These are phyloP conservation scores for Glarea lozoyensis DNA, from an alignment of 495 filamentous ascomycete species.

Conservation along the genomic window DNA sequence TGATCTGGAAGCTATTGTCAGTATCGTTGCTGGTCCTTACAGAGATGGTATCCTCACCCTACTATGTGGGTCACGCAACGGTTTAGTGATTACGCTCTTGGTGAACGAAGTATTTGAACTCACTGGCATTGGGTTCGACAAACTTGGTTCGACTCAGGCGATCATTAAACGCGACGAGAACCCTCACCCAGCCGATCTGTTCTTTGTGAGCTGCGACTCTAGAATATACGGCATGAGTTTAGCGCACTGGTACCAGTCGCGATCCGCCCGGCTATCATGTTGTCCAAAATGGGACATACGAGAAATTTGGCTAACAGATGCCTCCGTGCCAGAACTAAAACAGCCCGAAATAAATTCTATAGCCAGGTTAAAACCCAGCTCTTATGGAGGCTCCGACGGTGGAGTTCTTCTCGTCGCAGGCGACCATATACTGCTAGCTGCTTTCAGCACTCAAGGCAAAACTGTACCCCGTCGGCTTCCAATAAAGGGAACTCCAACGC, in stretches of 20 bases:
- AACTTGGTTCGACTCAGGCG: constrained; percentile 12
- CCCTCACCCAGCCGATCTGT: background rate
- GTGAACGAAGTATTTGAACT: constrained; percentile 9
- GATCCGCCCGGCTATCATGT: too few relatives aligned
- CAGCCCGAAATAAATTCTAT: constrained; percentile 16
- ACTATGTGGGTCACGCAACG: constrained; percentile 16
- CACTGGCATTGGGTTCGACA: constrained; percentile 1
- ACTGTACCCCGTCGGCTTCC: constrained; percentile 43
- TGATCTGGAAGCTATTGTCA: constrained; percentile 13
- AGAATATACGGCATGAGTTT: constrained; percentile 9
- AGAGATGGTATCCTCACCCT: background rate
- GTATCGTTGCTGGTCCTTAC: constrained; percentile 6
- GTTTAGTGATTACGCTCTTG: constrained; percentile 11
- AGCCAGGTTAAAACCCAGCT: constrained; percentile 4
- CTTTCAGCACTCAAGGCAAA: constrained; percentile 35
- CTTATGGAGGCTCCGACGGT: constrained; percentile 1
- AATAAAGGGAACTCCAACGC: constrained; percentile 39
- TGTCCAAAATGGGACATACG: constrained; percentile 10
- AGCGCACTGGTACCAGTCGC: background rate
- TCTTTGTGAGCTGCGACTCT: constrained; percentile 18
- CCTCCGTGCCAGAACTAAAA: constrained; percentile 3
- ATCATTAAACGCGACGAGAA: constrained; percentile 7
- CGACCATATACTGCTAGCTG: constrained; percentile 37
- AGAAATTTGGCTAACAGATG: constrained; percentile 21
- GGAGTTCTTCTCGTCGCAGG: constrained; percentile 21